Evolutionary conservation across 306 rosid genomes (phyloP).

Genomic region (Trichosanthes truncata): DNA sequence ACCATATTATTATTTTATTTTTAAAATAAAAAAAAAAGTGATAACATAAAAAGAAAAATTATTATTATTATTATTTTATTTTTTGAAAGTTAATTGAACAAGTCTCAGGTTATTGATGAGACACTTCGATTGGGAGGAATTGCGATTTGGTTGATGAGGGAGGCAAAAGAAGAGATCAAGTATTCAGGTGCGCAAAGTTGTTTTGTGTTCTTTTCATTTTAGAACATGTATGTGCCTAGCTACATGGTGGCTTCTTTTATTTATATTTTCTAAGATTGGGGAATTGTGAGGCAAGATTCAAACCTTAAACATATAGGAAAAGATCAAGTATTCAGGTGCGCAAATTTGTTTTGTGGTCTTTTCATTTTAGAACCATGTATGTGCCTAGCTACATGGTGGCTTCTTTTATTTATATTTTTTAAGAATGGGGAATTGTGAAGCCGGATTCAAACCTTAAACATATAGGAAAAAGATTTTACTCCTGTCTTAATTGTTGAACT

Average conservation of each 20-base stretch:
- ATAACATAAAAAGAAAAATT: too few species aligned
- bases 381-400: neutral
- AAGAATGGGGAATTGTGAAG: too few species aligned
- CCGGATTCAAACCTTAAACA: too few species aligned
- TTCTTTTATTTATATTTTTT: too few species aligned
- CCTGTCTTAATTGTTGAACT: too few species aligned
- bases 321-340: slow-evolving; percentile 74
- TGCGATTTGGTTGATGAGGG: slow-evolving; percentile 92
- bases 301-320: too few species aligned
- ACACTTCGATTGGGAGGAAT: slow-evolving; percentile 88
- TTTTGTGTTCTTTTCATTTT: neutral
- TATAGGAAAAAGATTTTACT: too few species aligned
- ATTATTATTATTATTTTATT: too few species aligned
- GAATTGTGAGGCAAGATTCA: too few species aligned
- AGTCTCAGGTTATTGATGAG: slow-evolving; percentile 67
- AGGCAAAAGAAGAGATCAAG: slow-evolving; percentile 70
- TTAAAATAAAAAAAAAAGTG: neutral
- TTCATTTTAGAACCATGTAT: neutral
- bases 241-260: too few species aligned
- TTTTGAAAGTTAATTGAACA: too few species aligned
- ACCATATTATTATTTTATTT: neutral
- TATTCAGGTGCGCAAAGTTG: slow-evolving; percentile 53
- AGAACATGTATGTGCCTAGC: neutral
- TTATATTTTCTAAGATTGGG: too few species aligned
- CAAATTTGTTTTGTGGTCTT: neutral